Conservation (phyloP, 768 basidiomycete species). For the Leccinum ochraceum region DNA sequence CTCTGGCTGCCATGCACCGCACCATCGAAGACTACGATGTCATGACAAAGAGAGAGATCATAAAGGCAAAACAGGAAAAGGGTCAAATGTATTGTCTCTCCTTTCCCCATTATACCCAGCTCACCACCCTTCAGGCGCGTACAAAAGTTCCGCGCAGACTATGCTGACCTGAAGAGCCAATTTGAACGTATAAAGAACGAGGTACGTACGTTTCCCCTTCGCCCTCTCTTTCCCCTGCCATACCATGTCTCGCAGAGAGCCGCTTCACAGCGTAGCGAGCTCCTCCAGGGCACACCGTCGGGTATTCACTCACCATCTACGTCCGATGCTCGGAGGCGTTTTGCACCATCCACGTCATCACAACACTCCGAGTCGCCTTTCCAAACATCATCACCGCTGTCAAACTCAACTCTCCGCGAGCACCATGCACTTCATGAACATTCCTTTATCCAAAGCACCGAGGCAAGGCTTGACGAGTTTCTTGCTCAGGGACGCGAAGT, state of each 20-base stretch:
- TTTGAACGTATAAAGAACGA: constrained; percentile 79
- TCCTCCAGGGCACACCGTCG: constrained; percentile 52
- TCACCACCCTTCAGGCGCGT: constrained; percentile 64
- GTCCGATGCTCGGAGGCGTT: constrained; percentile 66
- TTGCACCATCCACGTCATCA: constrained; percentile 46
- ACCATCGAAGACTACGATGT: constrained; percentile 97
- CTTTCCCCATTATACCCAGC: constrained; percentile 4
- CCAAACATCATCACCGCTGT: constrained; percentile 54
- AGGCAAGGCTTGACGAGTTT: constrained; percentile 83
- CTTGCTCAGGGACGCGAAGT: constrained; percentile 91
- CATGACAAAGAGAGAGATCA: constrained; percentile 95
- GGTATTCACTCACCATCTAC: constrained; percentile 32
- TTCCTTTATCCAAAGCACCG: constrained; percentile 82
- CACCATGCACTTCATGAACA: constrained; percentile 86
- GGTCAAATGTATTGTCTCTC: constrained; percentile 69
- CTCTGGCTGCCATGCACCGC: constrained; percentile 89
- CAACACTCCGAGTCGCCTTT: constrained; percentile 88
- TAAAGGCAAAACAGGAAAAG: constrained; percentile 96
- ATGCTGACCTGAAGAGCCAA: constrained; percentile 75
- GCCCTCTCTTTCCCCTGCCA: neutral
- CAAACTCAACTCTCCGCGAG: constrained; percentile 61
- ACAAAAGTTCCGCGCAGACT: constrained; percentile 88
- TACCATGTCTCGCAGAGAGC: constrained; percentile 46
- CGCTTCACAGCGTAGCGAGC: constrained; percentile 60
- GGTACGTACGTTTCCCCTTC: constrained; percentile 22